These are phyloP conservation scores for Thraustochytrium striatum DNA, from an alignment of 352 stramenopile genomes.

Conservation along the genomic window DNA sequence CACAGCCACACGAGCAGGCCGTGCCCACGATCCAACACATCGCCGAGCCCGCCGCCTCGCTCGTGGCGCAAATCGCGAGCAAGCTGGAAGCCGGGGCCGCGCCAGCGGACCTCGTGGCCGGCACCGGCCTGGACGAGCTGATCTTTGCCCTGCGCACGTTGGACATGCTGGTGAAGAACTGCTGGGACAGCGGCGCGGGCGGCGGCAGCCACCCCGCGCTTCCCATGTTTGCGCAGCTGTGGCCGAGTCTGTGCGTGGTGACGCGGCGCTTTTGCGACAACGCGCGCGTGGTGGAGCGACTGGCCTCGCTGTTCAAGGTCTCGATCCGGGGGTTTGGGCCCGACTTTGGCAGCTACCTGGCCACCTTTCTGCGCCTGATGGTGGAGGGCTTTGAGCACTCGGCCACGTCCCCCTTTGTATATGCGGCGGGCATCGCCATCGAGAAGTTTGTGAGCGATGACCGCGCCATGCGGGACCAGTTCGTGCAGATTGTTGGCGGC, in stretches of 20 bases:
- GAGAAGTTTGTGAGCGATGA: background rate
- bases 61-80: background rate
- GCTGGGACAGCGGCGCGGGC: background rate
- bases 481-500: background rate
- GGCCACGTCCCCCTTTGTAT: constrained; percentile 8
- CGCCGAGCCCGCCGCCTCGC: background rate
- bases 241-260: constrained; percentile 3
- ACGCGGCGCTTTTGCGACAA: background rate
- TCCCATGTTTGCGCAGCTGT: constrained; percentile 1
- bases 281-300: background rate
- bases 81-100: background rate
- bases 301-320: constrained; percentile 16
- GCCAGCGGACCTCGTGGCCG: background rate
- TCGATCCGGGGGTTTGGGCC: background rate
- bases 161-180: background rate
- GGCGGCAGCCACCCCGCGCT: background rate
- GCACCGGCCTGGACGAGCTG: background rate
- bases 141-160: background rate
- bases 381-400: background rate
- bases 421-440: constrained; percentile 13
- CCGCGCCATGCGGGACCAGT: background rate
- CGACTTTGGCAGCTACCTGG: background rate
- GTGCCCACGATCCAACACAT: background rate
- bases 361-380: background rate
- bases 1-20: background rate